Evolutionary conservation across 2,329 filamentous ascomycete genomes (phyloP).

Genomic region (Fusarium sp.): DNA sequence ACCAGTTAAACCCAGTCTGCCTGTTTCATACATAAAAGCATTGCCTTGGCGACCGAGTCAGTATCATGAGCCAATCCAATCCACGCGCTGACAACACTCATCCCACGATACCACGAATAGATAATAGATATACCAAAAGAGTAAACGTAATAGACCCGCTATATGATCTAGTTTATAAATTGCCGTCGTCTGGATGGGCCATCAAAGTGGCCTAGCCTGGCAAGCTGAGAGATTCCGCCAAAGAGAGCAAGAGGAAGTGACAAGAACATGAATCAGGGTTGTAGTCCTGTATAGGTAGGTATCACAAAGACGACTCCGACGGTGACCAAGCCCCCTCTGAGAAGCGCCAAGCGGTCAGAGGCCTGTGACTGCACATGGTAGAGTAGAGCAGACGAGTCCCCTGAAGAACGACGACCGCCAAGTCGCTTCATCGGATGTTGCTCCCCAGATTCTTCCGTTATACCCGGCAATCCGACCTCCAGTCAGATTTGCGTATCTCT

Average conservation of each 20-base stretch:
- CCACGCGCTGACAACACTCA: not conserved
- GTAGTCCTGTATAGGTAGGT: slow-evolving; percentile 1
- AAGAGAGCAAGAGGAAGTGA: not conserved
- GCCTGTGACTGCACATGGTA: not conserved
- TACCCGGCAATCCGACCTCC: slow-evolving; percentile 13
- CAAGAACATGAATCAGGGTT: slow-evolving; percentile 12
- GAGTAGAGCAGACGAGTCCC: slow-evolving; percentile 15
- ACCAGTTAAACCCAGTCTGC: not conserved
- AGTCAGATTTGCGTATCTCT: slow-evolving; percentile 4
- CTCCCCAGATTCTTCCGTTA: slow-evolving; percentile 9
- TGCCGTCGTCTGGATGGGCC: not conserved
- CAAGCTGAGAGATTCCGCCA: not conserved
- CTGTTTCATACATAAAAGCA: not conserved
- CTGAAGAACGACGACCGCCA: slow-evolving; percentile 17
- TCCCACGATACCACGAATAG: slow-evolving; percentile 2
- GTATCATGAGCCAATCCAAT: not conserved
- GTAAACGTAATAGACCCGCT: slow-evolving; percentile 11
- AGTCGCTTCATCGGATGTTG: slow-evolving; percentile 33
- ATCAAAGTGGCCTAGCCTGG: not conserved
- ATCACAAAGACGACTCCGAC: slow-evolving; percentile 2
- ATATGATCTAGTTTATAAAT: not conserved
- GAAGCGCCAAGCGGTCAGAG: not conserved
- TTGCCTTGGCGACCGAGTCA: slow-evolving; percentile 11
- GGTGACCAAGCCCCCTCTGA: slow-evolving; percentile 3
- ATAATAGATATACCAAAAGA: not conserved